Percentiles rank a stretch among this genome's conserved stretches.
phyloP scores from a whole-genome alignment of 2,329 filamentous ascomycete species.

The Amphichorda felina region DNA sequence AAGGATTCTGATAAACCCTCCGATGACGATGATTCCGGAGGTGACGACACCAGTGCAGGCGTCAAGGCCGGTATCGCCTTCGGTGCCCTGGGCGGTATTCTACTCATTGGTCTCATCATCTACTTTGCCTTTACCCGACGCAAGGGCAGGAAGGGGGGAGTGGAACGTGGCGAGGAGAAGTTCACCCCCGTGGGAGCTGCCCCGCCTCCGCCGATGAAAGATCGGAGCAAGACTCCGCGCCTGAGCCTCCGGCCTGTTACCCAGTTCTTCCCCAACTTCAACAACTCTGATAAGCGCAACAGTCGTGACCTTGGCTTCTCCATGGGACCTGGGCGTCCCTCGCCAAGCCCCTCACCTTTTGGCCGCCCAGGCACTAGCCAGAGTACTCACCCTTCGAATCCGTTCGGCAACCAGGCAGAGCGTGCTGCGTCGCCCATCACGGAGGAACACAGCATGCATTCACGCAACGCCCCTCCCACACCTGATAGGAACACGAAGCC shows the following conservation, averaged over 20 bases:
- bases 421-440: slow-evolving; percentile 28
- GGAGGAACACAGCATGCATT: slow-evolving; percentile 16
- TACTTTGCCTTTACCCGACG: slow-evolving; percentile 60
- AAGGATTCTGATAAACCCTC: background rate
- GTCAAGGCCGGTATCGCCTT: slow-evolving; percentile 75
- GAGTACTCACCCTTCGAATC: slow-evolving; percentile 49
- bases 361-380: slow-evolving; percentile 33
- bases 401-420: slow-evolving; percentile 51
- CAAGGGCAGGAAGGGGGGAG: slow-evolving; percentile 44
- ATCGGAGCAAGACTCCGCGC: slow-evolving; percentile 48
- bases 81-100: slow-evolving; percentile 61
- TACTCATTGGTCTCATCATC: slow-evolving; percentile 52
- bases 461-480: slow-evolving; percentile 12
- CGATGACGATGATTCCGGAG: background rate
- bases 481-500: slow-evolving; percentile 16
- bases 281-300: slow-evolving; percentile 31
- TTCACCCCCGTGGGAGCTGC: slow-evolving; percentile 18
- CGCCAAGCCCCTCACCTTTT: slow-evolving; percentile 25
- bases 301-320: slow-evolving; percentile 31
- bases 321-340: slow-evolving; percentile 11
- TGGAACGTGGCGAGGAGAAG: slow-evolving; percentile 53
- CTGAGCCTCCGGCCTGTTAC: slow-evolving; percentile 78
- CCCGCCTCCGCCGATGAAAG: slow-evolving; percentile 6
- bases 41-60: slow-evolving; percentile 18
- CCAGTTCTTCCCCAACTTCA: slow-evolving; percentile 63